Base-by-base conservation (phyloP, 1,284 basidiomycete species). In the Ustilago sp. region DNA sequence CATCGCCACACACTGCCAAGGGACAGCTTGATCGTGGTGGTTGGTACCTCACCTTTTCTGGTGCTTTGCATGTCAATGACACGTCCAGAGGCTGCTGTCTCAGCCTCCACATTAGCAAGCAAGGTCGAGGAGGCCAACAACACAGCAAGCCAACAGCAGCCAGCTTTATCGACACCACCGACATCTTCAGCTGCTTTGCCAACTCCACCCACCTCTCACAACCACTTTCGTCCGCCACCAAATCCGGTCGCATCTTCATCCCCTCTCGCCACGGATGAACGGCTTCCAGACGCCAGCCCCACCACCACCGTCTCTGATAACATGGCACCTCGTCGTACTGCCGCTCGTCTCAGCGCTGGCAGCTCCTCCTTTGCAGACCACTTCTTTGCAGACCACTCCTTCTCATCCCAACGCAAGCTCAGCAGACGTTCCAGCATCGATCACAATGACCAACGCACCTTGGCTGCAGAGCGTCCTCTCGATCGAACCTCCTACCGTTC, bases 141-240 rank as follows among this genome's bases (percentile, higher is more conserved):
- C 11, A 34, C 50, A n/a, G 28, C 57, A 52, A 8, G 43, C 15
- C 57, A 56, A 9, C 59, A 59, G 23, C 57, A 57, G n/a, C 47
- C 50, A 7, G 45, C 59, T 6, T 69, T 63, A 13, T 59, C 63
- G 6, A 70, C 73, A 59, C 78, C 64, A 9, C 72, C 61, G 9
- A 36, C 52, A 35, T 36, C 38, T 43, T 62, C 60, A 2, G 57
- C 57, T 17, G 63, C 58, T 35, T 53, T 81, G 43, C 79, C 79
- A 2, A 81, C 79, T 1, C 79, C 79, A 13, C 79, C 79, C 4
- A 81, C 73, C 34, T 81, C 79, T 39, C 79, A 81, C 65, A 74
- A 66, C 54, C 74, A 80, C 23, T 79, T 71, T 34, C 68, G 65
- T 3, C 68, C 68, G 39, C 73, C 63, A 31, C 64, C 63, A 63